A percentile compares a stretch with the other conserved stretches of the same genome.
These are phyloP conservation scores for Ilex aquifolium DNA, from an alignment of 257 asterid species.

Conservation along the genomic window DNA sequence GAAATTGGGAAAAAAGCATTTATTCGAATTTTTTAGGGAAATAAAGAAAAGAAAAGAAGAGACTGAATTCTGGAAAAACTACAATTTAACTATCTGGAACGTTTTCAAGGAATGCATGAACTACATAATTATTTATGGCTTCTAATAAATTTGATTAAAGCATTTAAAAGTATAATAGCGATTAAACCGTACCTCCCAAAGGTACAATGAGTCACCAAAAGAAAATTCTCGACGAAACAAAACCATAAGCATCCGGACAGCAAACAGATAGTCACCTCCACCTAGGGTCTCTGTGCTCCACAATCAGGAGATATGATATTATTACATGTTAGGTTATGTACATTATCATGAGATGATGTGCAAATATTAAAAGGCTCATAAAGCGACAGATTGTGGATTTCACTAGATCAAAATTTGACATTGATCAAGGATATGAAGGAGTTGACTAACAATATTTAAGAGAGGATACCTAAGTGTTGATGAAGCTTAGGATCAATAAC, in stretches of 20 bases:
- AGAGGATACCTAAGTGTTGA: slow-evolving; percentile 72
- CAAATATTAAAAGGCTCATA: slow-evolving; percentile 2
- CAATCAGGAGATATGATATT: slow-evolving; percentile 11
- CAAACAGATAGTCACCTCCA: slow-evolving; percentile 92
- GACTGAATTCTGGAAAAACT: no score
- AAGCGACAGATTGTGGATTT: no score
- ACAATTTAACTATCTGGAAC: no score
- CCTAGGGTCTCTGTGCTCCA: slow-evolving; percentile 62
- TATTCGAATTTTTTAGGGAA: no score
- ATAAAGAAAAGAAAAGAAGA: no score
- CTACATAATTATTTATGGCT: no score
- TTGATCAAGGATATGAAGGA: not conserved
- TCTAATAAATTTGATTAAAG: no score
- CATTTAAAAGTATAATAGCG: not conserved
- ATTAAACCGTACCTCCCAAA: slow-evolving; percentile 73
- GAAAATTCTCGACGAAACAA: slow-evolving; percentile 94
- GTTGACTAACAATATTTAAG: slow-evolving; percentile 3
- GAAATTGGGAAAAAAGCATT: no score
- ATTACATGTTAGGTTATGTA: not conserved
- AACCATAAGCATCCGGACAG: slow-evolving; percentile 95
- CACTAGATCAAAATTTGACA: no score
- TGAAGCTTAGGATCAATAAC: slow-evolving; percentile 94
- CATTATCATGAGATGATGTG: not conserved
- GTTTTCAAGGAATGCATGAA: no score
- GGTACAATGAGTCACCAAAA: slow-evolving; percentile 79